Percentiles rank a stretch among this genome's conserved stretches.
phyloP scores from a whole-genome alignment of 768 basidiomycete species.

The Leucogyrophana mollusca region DNA sequence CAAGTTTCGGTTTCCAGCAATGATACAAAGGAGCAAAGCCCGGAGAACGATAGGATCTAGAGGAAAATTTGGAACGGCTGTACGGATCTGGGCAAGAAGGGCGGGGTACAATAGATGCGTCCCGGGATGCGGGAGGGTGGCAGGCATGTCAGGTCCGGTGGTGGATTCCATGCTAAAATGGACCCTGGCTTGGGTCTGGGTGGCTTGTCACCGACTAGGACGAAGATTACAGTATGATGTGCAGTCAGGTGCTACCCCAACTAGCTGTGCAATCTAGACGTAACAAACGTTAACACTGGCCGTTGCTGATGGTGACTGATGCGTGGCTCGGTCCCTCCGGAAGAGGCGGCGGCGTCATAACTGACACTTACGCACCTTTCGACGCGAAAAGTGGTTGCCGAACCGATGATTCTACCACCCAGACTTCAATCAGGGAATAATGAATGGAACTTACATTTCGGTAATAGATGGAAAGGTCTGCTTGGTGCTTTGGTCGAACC shows the following conservation, averaged over 20 bases:
- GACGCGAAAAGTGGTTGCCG: conserved; percentile 5
- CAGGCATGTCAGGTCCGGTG: conserved; percentile 26
- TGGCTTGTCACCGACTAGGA: conserved; percentile 5
- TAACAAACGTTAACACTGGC: conserved; percentile 16
- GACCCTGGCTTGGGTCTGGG: neutral
- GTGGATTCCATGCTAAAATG: conserved; percentile 10
- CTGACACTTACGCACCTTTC: conserved; percentile 1
- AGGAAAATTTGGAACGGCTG: conserved; percentile 46
- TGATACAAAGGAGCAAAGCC: conserved; percentile 62
- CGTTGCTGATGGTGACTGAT: conserved; percentile 21
- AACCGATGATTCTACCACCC: no score
- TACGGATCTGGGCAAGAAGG: conserved; percentile 45
- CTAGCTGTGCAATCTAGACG: no score
- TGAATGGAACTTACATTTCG: no score
- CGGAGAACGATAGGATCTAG: conserved; percentile 64
- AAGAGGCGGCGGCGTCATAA: neutral
- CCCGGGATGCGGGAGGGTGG: conserved; percentile 37
- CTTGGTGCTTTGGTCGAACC: no score
- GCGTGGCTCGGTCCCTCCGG: conserved; percentile 1
- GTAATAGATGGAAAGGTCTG: no score
- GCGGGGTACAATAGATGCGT: conserved; percentile 49
- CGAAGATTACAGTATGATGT: neutral
- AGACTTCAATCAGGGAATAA: no score
- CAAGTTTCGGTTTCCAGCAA: conserved; percentile 61
- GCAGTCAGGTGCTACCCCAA: no score